Percentiles rank a stretch among this genome's conserved stretches.
Evolutionary conservation across 1,139 yeast genomes (phyloP).

Genomic region (Debaryomyces nepalensis): DNA sequence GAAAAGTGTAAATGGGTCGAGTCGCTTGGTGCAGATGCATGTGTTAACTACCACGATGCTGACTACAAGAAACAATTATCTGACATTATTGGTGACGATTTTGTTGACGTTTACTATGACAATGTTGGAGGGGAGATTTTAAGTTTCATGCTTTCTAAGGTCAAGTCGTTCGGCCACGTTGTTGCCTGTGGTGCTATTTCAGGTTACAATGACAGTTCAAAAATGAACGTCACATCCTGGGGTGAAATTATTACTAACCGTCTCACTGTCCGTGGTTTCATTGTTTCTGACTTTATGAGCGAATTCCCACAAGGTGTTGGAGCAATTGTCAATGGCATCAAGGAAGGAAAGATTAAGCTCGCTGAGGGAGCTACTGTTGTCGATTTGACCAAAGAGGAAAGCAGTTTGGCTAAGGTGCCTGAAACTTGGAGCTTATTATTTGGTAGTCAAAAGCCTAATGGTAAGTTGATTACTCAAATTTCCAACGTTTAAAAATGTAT

Average conservation of each 20-base stretch:
- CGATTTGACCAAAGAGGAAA: slow-evolving; percentile 28
- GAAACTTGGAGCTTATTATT: slow-evolving; percentile 35
- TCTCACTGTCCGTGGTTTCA: slow-evolving; percentile 53
- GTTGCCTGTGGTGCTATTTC: slow-evolving; percentile 68
- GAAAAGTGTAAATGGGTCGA: slow-evolving; percentile 36
- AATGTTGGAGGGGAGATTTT: slow-evolving; percentile 69
- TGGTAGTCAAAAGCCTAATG: slow-evolving; percentile 35
- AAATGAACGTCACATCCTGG: slow-evolving; percentile 43
- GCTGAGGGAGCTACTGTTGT: slow-evolving; percentile 29
- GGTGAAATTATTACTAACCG: slow-evolving; percentile 50
- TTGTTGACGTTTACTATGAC: slow-evolving; percentile 56
- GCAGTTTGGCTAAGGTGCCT: slow-evolving; percentile 33
- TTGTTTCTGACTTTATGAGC: slow-evolving; percentile 42
- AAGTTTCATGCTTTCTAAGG: slow-evolving; percentile 46
- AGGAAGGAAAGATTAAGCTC: slow-evolving; percentile 47
- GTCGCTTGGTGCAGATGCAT: slow-evolving; percentile 35
- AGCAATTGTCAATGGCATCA: slow-evolving; percentile 37
- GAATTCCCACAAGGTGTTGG: slow-evolving; percentile 42
- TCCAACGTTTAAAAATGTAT: slow-evolving; percentile 27
- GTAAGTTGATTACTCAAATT: slow-evolving; percentile 42
- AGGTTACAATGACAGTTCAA: slow-evolving; percentile 53
- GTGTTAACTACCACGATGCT: slow-evolving; percentile 31
- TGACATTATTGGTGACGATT: slow-evolving; percentile 49
- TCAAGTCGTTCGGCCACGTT: slow-evolving; percentile 49
- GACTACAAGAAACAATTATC: slow-evolving; percentile 47